A percentile compares a stretch with the other conserved stretches of the same genome.
These are phyloP conservation scores for Lachancea thermotolerans DNA, from an alignment of 805 yeast species.

Conservation along the genomic window DNA sequence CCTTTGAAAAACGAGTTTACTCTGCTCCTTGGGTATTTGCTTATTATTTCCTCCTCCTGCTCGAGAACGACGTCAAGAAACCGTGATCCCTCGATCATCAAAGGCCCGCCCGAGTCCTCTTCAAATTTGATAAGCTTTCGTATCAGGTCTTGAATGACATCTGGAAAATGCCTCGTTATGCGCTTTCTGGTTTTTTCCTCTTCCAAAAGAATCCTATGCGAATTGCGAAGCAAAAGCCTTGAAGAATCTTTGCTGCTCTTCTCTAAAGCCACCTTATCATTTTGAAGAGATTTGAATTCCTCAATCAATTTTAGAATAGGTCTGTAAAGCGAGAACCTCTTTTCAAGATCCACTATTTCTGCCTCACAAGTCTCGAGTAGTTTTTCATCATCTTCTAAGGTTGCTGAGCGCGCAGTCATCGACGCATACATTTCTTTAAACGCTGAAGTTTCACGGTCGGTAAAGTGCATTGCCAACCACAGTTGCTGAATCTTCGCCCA, in stretches of 20 bases:
- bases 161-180: slow-evolving; percentile 63
- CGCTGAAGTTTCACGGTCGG: slow-evolving; percentile 41
- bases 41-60: slow-evolving; percentile 29
- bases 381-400: slow-evolving; percentile 46
- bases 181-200: slow-evolving; percentile 75
- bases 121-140: slow-evolving; percentile 45
- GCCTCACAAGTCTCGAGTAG: slow-evolving; percentile 56
- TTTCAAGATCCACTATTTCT: slow-evolving; percentile 49
- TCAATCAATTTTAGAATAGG: slow-evolving; percentile 52
- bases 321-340: slow-evolving; percentile 42
- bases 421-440: slow-evolving; percentile 36
- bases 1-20: slow-evolving; percentile 10
- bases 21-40: slow-evolving; percentile 31
- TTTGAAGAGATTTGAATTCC: slow-evolving; percentile 46
- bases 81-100: slow-evolving; percentile 25
- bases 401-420: slow-evolving; percentile 11
- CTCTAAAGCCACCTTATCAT: slow-evolving; percentile 56
- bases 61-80: slow-evolving; percentile 23
- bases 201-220: slow-evolving; percentile 67
- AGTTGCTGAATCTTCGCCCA: slow-evolving; percentile 50
- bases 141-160: slow-evolving; percentile 46
- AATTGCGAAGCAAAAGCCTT: slow-evolving; percentile 64
- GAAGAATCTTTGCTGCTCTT: slow-evolving; percentile 76
- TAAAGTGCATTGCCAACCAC: slow-evolving; percentile 59
- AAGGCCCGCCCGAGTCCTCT: slow-evolving; percentile 32